Base-by-base conservation (phyloP, 306 rosid species). In the Casuarina cunninghamiana region DNA sequence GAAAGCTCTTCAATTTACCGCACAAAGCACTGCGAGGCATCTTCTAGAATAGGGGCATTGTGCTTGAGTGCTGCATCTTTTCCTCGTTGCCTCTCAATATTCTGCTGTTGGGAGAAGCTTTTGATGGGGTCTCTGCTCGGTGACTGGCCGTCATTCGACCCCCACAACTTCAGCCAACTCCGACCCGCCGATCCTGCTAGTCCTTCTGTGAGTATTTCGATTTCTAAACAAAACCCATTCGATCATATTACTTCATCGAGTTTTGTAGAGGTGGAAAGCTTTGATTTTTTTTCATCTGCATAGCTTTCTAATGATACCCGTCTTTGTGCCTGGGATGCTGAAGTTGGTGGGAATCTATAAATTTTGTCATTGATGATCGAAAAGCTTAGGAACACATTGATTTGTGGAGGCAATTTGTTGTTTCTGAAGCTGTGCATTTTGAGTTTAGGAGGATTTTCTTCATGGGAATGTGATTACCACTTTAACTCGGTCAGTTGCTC, bases 161-260 rank as follows among this genome's bases (percentile, higher is more conserved):
- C 98, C 69, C 92, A 94, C 85, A 94, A 94, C 88, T 94, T 94
- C 91, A 94, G 93, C 85, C 97, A 90, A 82, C 88, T 92, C 77
- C 93, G 97, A 43, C 93, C 97, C 54, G 87, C 93, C 26, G 97
- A 94, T 94, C 92, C 97, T 76, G 88, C 95, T 12, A 87, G 54
- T 57, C 93, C 97, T 80, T 89, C 97, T 73, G 98, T 94, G 74
- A 92, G 97, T 82, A 63, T 65, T 63, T 87, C 75, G 42, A 11
- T 71, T 37, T 81, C 42, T 32, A 38, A 35, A 54, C 73, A 15
- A 7, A 50, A 43, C 80, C 75, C 76, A 38, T 80, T 50, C 16
- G 66, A 39, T 63, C 26, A 10, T 37, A 10, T 73, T 69, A 72
- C 76, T 71, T 68, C 80, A 61, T 81, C 50, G 42, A 50, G 71